Percentiles rank a stretch among this genome's conserved stretches.
Conservation (phyloP, 1,284 basidiomycete genomes). For the Ceratobasidium sp. region DNA sequence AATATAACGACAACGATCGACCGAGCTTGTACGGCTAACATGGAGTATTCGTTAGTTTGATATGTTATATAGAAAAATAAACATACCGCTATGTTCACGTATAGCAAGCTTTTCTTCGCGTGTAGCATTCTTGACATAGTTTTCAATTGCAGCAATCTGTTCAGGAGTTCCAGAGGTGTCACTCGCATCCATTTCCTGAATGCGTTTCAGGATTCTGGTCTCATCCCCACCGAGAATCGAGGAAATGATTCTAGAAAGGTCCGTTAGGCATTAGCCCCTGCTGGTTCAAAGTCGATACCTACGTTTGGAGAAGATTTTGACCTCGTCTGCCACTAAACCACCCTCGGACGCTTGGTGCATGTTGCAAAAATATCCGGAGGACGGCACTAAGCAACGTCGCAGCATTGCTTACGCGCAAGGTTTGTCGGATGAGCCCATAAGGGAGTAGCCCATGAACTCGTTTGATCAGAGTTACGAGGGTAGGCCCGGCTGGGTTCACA, state of each 20-base stretch:
- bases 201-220: slow-evolving; percentile 24
- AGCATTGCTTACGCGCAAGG: slow-evolving; percentile 27
- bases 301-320: slow-evolving; percentile 35
- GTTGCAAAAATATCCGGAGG: slow-evolving; percentile 33
- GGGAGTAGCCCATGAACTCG: slow-evolving; percentile 26
- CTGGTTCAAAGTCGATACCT: neutral
- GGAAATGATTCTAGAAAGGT: slow-evolving; percentile 13
- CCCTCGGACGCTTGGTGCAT: slow-evolving; percentile 25
- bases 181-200: slow-evolving; percentile 18
- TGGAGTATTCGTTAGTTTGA: neutral
- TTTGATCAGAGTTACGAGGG: slow-evolving; percentile 24
- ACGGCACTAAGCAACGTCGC: slow-evolving; percentile 29
- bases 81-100: slow-evolving; percentile 25
- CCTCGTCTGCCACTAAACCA: slow-evolving; percentile 25
- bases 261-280: neutral
- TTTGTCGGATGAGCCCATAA: slow-evolving; percentile 23
- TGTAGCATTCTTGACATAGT: slow-evolving; percentile 25
- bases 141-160: slow-evolving; percentile 24
- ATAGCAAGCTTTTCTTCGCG: slow-evolving; percentile 29
- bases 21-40: slow-evolving; percentile 1
- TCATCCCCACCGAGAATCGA: slow-evolving; percentile 31
- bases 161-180: slow-evolving; percentile 21
- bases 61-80: neutral
- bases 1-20: slow-evolving; percentile 22
- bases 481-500: slow-evolving; percentile 30